A percentile compares a stretch with the other conserved stretches of the same genome.
Conservation (phyloP, 2,329 filamentous ascomycete species). For the Raffaelea arxii region DNA sequence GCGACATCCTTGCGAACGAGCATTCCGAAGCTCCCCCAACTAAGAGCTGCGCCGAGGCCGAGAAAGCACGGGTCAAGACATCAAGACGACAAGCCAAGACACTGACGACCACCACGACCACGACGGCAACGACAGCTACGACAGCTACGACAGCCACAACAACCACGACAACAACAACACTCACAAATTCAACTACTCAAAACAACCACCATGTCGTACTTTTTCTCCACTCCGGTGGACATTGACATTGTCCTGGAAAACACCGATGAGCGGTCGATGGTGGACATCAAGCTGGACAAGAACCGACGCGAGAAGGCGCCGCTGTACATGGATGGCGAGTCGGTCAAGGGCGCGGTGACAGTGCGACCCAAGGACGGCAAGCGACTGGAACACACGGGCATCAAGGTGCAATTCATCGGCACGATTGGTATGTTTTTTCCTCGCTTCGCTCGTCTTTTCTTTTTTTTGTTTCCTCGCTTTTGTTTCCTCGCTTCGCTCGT, state of each 20-base stretch:
- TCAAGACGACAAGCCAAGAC: no score
- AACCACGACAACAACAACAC: neutral
- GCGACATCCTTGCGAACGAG: no score
- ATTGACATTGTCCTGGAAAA: constrained; percentile 98
- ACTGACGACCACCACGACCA: no score
- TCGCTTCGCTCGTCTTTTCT: no score
- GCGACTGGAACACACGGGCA: constrained; percentile 92
- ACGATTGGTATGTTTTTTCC: constrained; percentile 64
- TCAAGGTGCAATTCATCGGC: constrained; percentile 99
- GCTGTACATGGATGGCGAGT: constrained; percentile 96
- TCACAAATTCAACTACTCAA: neutral
- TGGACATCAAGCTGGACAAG: constrained; percentile 98
- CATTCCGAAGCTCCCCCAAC: no score
- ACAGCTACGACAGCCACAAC: no score
- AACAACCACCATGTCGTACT: constrained; percentile 69
- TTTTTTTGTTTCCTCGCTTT: no score
- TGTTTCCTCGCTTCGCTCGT: neutral
- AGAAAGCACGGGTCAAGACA: no score
- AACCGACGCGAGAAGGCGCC: constrained; percentile 94
- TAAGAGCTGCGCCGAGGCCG: no score
- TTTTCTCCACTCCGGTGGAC: constrained; percentile 96
- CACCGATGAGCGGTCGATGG: constrained; percentile 84
- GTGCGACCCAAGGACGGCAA: constrained; percentile 97
- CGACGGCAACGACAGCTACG: no score
- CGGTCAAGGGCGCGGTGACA: constrained; percentile 91